These are phyloP conservation scores for Lachancea sp. DNA, from an alignment of 805 yeast genomes.

Conservation along the genomic window DNA sequence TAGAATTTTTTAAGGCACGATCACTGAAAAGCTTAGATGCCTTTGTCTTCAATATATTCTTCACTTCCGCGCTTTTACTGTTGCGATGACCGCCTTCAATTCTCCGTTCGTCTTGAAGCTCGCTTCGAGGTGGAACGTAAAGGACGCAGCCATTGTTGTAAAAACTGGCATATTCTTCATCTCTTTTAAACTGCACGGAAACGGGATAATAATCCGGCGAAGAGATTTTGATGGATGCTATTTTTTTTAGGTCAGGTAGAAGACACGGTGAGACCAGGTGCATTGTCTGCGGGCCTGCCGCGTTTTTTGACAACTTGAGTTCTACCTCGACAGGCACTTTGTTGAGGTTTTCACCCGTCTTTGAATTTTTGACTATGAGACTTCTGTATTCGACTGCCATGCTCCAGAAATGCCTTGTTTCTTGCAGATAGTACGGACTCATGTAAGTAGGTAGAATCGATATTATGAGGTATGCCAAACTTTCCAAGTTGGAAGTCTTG, in stretches of 20 bases:
- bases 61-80: slow-evolving; percentile 1
- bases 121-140: slow-evolving; percentile 16
- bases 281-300: slow-evolving; percentile 2
- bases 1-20: background rate
- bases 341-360: slow-evolving; percentile 49
- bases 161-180: slow-evolving; percentile 21
- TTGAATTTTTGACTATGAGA: slow-evolving; percentile 66
- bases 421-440: slow-evolving; percentile 58
- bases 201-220: slow-evolving; percentile 48
- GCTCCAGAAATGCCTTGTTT: slow-evolving; percentile 86
- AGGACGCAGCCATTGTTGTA: slow-evolving; percentile 27
- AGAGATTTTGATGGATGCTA: slow-evolving; percentile 42
- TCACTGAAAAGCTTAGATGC: background rate
- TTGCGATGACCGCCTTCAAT: background rate
- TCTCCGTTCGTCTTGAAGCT: background rate
- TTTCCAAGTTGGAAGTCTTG: slow-evolving; percentile 45
- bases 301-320: slow-evolving; percentile 3
- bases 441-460: slow-evolving; percentile 59
- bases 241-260: slow-evolving; percentile 51
- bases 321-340: slow-evolving; percentile 36
- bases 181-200: slow-evolving; percentile 33
- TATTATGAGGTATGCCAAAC: slow-evolving; percentile 43
- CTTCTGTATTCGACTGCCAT: slow-evolving; percentile 76
- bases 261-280: slow-evolving; percentile 55
- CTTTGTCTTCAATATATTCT: background rate